These are phyloP conservation scores for Metschnikowia amazonensis DNA, from an alignment of 805 yeast genomes.

Conservation along the genomic window DNA sequence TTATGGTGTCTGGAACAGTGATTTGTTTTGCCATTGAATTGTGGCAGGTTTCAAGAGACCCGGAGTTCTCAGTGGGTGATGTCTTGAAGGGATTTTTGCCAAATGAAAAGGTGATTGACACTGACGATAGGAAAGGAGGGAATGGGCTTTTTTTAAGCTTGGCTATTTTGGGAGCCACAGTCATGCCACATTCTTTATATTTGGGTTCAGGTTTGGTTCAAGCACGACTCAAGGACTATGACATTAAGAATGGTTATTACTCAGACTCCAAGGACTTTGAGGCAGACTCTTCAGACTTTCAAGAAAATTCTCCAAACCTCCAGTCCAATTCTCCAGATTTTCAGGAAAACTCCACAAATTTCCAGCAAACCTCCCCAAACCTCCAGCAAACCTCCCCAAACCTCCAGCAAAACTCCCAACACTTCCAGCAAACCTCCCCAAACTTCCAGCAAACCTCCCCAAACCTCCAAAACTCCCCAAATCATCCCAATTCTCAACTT, in stretches of 20 bases:
- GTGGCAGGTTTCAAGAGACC: slow-evolving; percentile 57
- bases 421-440: too few species aligned
- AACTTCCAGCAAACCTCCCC: too few species aligned
- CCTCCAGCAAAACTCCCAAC: too few species aligned
- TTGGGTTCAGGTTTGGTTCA: slow-evolving; percentile 86
- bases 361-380: too few species aligned
- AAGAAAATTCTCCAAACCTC: too few species aligned
- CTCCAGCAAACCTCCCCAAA: too few species aligned
- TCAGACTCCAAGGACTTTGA: too few species aligned
- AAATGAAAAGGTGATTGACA: slow-evolving; percentile 35
- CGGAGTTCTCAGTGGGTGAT: slow-evolving; percentile 43
- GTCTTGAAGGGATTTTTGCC: slow-evolving; percentile 58
- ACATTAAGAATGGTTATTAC: slow-evolving; percentile 59
- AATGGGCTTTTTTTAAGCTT: slow-evolving; percentile 70
- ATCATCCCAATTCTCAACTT: too few species aligned
- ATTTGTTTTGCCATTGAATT: slow-evolving; percentile 80
- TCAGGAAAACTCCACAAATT: too few species aligned
- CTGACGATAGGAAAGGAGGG: slow-evolving; percentile 22
- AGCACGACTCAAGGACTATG: slow-evolving; percentile 75
- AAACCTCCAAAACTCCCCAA: too few species aligned
- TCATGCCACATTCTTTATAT: slow-evolving; percentile 88
- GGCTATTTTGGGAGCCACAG: slow-evolving; percentile 90
- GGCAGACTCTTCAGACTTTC: too few species aligned
- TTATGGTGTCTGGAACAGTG: slow-evolving; percentile 77
- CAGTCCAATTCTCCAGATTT: too few species aligned